Evolutionary conservation across 106 monocot genomes (phyloP), one percentile per base, ranked within the genome.

Genomic region (Chionographis japonica): DNA sequence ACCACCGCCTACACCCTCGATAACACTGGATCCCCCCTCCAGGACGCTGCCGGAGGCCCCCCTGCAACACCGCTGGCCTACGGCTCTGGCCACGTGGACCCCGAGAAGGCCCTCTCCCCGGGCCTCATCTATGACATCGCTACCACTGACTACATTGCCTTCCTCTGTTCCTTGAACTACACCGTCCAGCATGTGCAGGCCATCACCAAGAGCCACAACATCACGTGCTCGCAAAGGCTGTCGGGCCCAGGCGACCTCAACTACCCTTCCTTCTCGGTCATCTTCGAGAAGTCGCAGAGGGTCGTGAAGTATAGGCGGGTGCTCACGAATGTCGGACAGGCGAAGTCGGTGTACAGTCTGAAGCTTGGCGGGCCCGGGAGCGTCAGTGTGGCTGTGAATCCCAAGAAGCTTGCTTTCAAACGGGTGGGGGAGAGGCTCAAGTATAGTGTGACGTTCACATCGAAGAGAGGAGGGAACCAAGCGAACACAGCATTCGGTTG

Each of bases 1-100:
- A 72, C 70, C 50, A 60, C 70, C 13, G 70, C 70, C 3, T 70
- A 70, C 70, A 70, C 70, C 37, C 40, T 70, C 8, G 70, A 70
- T 38, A 70, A 70, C 58, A 60, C 70, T 2, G 70, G 70, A 15
- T 70, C 70, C 4, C 60, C 60, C 16, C 60, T 70, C 50, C 58
- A 18, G 7, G 70, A 70, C n/a, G 58, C 70, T 60, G 70, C 70
- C 10, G 70, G 60, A 12, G 49, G 70, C 5, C 12, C 14, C 4
- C 35, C 18, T 8, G 70, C 70, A 4, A 70, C 13, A 9, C 58
- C 62, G 0, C 43, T 72, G 52, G 19, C 61, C 37, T 72, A 62
- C 12, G 72, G 72, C 20, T 35, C 72, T 3, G 72, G 72, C 39
- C 61, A 72, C 19, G 61, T 72, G 4, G 43, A 72, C 17, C 72